phyloP scores from a whole-genome alignment of 352 stramenopile species.

The Elongisporangium anandrum region DNA sequence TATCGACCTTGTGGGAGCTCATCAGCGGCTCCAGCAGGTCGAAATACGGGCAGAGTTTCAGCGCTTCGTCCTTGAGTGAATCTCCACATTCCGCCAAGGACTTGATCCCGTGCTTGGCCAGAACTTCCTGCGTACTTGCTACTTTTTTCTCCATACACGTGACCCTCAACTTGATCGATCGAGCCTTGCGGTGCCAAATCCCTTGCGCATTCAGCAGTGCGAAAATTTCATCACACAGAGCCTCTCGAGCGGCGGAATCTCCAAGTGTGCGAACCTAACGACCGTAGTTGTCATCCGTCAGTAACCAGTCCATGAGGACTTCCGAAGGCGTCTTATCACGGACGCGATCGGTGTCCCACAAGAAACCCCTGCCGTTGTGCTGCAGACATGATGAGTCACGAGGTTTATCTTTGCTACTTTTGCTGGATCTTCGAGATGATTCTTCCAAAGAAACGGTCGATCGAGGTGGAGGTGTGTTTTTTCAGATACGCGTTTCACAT shows the following conservation, averaged over 20 bases:
- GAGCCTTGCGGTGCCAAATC: background rate
- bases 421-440: background rate
- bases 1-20: background rate
- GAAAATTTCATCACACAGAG: background rate
- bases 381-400: background rate
- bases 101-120: background rate
- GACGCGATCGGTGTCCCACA: background rate
- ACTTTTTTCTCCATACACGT: background rate
- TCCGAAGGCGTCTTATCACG: background rate
- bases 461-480: too few species aligned
- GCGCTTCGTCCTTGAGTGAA: background rate
- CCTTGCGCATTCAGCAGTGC: background rate
- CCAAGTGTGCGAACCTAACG: background rate
- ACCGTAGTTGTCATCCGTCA: background rate
- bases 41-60: background rate
- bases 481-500: too few species aligned
- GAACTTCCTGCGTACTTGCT: background rate
- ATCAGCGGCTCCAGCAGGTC: background rate
- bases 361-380: background rate
- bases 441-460: too few species aligned
- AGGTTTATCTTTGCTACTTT: background rate
- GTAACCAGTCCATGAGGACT: background rate
- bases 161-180: background rate
- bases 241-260: background rate
- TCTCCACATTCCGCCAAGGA: background rate